phyloP scores from a whole-genome alignment of 176 grass and related monocot species.

The Aegilops sharonensis region DNA sequence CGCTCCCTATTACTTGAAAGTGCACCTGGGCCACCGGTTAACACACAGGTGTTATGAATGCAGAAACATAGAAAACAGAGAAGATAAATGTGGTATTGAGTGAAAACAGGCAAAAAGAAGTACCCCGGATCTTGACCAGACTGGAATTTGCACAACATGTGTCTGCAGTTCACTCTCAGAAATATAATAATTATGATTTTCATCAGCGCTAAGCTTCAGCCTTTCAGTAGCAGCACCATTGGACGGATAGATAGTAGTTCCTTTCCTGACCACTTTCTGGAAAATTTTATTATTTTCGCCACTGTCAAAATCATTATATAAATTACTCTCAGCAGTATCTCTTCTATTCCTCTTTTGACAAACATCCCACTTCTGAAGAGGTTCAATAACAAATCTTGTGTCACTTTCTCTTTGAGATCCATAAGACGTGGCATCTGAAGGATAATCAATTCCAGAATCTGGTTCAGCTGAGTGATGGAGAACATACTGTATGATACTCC shows the following conservation, averaged over 20 bases:
- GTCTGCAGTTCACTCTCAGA: conserved; percentile 84
- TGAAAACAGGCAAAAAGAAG: conserved; percentile 20
- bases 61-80: conserved; percentile 21
- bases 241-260: conserved; percentile 46
- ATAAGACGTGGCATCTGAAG: conserved; percentile 39
- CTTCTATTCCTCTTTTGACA: conserved; percentile 81
- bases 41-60: conserved; percentile 14
- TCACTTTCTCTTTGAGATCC: conserved; percentile 50
- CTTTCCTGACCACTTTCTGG: conserved; percentile 53
- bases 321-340: conserved; percentile 61
- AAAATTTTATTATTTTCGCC: conserved; percentile 61
- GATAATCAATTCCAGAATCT: conserved; percentile 44
- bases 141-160: conserved; percentile 57
- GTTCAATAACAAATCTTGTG: conserved; percentile 71
- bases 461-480: conserved; percentile 51
- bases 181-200: conserved; percentile 70
- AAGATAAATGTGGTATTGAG: conserved; percentile 1
- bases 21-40: conserved; percentile 53
- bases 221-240: conserved; percentile 26
- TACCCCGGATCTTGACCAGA: conserved; percentile 91
- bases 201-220: conserved; percentile 52
- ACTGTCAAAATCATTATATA: conserved; percentile 69
- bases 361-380: conserved; percentile 98
- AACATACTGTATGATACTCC: conserved; percentile 90
- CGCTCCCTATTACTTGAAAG: conserved; percentile 71